These are phyloP conservation scores for Grosmannia serpens DNA, from an alignment of 2,329 filamentous ascomycete species.

Conservation along the genomic window DNA sequence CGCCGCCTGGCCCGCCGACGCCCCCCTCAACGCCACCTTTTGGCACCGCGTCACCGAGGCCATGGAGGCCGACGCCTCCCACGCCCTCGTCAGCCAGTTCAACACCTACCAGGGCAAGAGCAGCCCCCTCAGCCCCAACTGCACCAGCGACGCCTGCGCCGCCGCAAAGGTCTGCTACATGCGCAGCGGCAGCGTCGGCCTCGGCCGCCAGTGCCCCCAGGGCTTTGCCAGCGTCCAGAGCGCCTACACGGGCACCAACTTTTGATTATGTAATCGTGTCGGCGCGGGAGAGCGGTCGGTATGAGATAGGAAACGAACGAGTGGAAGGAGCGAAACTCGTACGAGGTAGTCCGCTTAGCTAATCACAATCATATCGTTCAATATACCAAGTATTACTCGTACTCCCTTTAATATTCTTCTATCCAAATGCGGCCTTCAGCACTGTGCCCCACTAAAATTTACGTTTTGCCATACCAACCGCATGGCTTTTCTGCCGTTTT, in stretches of 20 bases:
- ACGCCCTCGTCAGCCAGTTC: slow-evolving; percentile 31
- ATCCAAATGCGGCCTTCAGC: no score
- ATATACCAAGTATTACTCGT: no score
- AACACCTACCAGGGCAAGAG: slow-evolving; percentile 25
- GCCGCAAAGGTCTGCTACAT: slow-evolving; percentile 48
- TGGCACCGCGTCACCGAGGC: slow-evolving; percentile 30
- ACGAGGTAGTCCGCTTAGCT: no score
- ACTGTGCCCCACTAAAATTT: no score
- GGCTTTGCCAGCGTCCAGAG: slow-evolving; percentile 32
- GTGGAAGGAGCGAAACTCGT: no score
- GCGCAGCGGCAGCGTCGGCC: slow-evolving; percentile 38
- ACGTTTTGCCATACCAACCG: no score
- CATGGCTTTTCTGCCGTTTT: no score
- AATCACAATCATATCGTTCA: no score
- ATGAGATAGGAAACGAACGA: no score
- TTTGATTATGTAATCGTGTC: slow-evolving; percentile 8
- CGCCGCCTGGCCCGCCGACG: slow-evolving; percentile 26
- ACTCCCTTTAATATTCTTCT: no score
- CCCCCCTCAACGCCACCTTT: slow-evolving; percentile 36
- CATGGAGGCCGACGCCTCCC: slow-evolving; percentile 22
- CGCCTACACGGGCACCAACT: slow-evolving; percentile 23
- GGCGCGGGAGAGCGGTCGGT: no score
- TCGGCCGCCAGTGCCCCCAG: slow-evolving; percentile 39
- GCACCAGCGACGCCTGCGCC: slow-evolving; percentile 29
- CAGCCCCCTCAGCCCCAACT: slow-evolving; percentile 20